Percentiles rank a stretch among this genome's conserved stretches.
phyloP scores from a whole-genome alignment of 352 stramenopile genomes.

The Globisporangium uncinulatum region DNA sequence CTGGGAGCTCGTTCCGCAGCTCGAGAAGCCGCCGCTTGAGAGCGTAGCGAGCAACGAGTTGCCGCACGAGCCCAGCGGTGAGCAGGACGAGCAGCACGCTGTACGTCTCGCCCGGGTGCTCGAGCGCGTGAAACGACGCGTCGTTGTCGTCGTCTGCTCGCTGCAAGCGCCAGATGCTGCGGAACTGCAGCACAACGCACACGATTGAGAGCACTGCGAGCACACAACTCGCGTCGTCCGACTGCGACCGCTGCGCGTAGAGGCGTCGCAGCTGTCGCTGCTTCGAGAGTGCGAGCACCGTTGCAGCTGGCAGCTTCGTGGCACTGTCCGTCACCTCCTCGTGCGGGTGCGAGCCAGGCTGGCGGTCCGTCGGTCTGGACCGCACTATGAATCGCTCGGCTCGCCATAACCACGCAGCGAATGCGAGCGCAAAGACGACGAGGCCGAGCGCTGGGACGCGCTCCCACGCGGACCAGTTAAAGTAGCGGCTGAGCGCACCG shows the following conservation, averaged over 20 bases:
- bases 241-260: constrained; percentile 26
- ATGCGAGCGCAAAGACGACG: constrained; percentile 16
- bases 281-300: constrained; percentile 12
- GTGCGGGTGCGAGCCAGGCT: no score
- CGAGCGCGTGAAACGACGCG: constrained; percentile 13
- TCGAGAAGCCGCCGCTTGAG: constrained; percentile 51
- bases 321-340: constrained; percentile 1
- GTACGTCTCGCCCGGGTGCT: constrained; percentile 51
- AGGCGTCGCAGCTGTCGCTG: constrained; percentile 21
- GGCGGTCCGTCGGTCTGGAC: constrained; percentile 11
- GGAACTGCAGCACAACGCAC: constrained; percentile 46
- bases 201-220: constrained; percentile 31
- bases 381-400: constrained; percentile 34
- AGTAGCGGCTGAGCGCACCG: constrained; percentile 44
- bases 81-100: constrained; percentile 33
- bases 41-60: constrained; percentile 40
- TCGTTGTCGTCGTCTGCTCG: constrained; percentile 4
- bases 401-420: constrained; percentile 26
- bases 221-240: constrained; percentile 28
- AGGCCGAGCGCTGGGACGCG: constrained; percentile 25
- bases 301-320: not conserved
- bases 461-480: constrained; percentile 43
- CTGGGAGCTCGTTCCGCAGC: constrained; percentile 41
- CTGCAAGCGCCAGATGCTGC: constrained; percentile 42
- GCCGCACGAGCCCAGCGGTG: constrained; percentile 31